A percentile compares a stretch with the other conserved stretches of the same genome.
These are phyloP conservation scores for Cladosporium sp. DNA, from an alignment of 2,329 filamentous ascomycete genomes.

Conservation along the genomic window DNA sequence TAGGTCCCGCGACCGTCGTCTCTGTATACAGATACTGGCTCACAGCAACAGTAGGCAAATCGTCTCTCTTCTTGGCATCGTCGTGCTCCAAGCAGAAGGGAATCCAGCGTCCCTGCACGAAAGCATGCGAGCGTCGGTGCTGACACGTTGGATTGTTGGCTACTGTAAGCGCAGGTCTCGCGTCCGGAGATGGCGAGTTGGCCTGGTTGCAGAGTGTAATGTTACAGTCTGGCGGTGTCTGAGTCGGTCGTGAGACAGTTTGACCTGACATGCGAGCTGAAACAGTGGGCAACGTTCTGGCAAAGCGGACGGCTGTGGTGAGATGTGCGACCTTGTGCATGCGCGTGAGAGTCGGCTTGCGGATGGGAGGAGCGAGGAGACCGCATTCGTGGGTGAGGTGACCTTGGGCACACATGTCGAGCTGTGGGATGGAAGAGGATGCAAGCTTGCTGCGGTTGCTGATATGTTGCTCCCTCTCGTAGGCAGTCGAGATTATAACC, in stretches of 20 bases:
- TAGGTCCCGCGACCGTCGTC: too few species aligned
- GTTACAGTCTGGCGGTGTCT: not conserved
- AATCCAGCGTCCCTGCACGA: not conserved
- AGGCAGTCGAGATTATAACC: not conserved
- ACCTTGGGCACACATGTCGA: not conserved
- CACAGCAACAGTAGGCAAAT: not conserved
- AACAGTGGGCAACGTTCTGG: not conserved
- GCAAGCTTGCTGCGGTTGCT: not conserved
- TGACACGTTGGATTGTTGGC: not conserved
- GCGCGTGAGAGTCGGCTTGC: not conserved
- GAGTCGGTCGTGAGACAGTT: not conserved
- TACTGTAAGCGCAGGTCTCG: not conserved
- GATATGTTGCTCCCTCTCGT: not conserved
- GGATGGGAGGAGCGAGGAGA: not conserved
- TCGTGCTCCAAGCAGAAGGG: not conserved
- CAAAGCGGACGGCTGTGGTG: not conserved
- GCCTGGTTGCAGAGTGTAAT: not conserved
- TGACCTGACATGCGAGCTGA: not conserved
- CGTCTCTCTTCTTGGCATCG: not conserved
- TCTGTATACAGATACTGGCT: not conserved
- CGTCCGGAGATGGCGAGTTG: not conserved
- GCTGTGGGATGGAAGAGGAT: not conserved
- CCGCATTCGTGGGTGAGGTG: not conserved
- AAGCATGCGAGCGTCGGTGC: not conserved
- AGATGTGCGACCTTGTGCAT: not conserved